Conservation (phyloP, 208 protist species). For the Acanthamoeba polyphaga region DNA sequence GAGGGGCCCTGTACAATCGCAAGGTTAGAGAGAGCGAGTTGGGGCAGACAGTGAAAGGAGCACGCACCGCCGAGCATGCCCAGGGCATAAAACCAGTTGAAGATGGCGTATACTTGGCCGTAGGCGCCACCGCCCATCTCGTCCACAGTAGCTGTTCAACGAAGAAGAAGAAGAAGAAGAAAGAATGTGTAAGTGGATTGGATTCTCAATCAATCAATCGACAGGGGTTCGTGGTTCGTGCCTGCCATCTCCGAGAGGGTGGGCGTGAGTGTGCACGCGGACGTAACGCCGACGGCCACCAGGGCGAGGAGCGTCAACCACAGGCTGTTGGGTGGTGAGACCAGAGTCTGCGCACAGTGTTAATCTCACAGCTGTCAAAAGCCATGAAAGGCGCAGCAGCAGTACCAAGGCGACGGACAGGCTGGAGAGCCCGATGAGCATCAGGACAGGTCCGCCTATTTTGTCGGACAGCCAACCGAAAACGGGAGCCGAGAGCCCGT, state of each 20-base stretch:
- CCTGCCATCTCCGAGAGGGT: not conserved
- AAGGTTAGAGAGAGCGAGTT: not conserved
- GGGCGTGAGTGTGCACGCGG: not conserved
- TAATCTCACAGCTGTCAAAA: not conserved
- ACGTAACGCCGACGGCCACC: not conserved
- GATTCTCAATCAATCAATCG: too few species aligned
- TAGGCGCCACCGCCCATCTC: conserved; percentile 25
- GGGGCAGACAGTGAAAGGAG: not conserved
- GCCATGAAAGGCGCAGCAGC: not conserved
- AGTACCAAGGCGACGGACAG: not conserved
- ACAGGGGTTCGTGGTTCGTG: too few species aligned
- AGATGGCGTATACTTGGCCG: conserved; percentile 17
- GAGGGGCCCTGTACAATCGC: not conserved
- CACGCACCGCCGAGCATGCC: not conserved
- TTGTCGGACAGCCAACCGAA: not conserved
- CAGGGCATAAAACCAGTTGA: conserved; percentile 32
- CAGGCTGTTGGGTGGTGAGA: not conserved
- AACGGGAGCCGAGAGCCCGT: not conserved
- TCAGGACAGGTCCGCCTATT: not conserved
- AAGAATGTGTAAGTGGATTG: too few species aligned
- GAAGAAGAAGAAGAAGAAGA: not conserved
- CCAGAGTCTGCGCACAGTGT: not conserved
- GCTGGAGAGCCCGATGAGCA: not conserved
- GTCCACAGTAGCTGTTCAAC: not conserved
- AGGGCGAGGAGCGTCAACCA: not conserved